Evolutionary conservation across 2,329 filamentous ascomycete genomes (phyloP).

Genomic region (Bipolaris sorokiniana): DNA sequence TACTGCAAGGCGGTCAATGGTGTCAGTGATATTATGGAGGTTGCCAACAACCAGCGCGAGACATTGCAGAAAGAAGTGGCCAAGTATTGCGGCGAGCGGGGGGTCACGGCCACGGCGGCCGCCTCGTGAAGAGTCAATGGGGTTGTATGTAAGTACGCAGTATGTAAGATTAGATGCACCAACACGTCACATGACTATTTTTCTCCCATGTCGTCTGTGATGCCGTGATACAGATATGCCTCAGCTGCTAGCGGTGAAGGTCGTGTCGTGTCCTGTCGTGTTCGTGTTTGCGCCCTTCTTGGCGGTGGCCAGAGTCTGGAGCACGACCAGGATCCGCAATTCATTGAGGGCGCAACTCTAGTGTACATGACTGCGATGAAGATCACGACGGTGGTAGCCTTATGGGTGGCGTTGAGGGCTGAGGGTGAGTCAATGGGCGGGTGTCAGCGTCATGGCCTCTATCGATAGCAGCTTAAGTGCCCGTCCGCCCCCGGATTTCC

Average conservation of each 20-base stretch:
- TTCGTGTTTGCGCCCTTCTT: slow-evolving; percentile 34
- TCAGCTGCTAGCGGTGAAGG: not conserved
- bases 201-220: not conserved
- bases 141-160: not conserved
- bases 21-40: slow-evolving; percentile 70
- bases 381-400: not conserved
- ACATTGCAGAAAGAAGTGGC: slow-evolving; percentile 74
- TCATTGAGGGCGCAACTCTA: slow-evolving; percentile 12
- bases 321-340: not conserved
- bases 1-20: slow-evolving; percentile 54
- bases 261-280: slow-evolving; percentile 11
- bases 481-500: slow-evolving; percentile 17
- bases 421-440: slow-evolving; percentile 24
- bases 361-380: slow-evolving; percentile 2
- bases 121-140: slow-evolving; percentile 26
- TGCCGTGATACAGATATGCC: not conserved
- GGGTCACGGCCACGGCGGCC: slow-evolving; percentile 44
- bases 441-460: slow-evolving; percentile 19
- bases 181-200: slow-evolving; percentile 1
- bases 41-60: slow-evolving; percentile 66
- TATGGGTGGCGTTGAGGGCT: slow-evolving; percentile 1
- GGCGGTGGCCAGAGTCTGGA: not conserved
- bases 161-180: not conserved
- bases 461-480: slow-evolving; percentile 26
- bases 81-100: slow-evolving; percentile 73